Percentiles rank a stretch among this genome's conserved stretches.
These are phyloP conservation scores for Teratosphaeria pseudoeucalypti DNA, from an alignment of 2,329 filamentous ascomycete genomes.

Conservation along the genomic window DNA sequence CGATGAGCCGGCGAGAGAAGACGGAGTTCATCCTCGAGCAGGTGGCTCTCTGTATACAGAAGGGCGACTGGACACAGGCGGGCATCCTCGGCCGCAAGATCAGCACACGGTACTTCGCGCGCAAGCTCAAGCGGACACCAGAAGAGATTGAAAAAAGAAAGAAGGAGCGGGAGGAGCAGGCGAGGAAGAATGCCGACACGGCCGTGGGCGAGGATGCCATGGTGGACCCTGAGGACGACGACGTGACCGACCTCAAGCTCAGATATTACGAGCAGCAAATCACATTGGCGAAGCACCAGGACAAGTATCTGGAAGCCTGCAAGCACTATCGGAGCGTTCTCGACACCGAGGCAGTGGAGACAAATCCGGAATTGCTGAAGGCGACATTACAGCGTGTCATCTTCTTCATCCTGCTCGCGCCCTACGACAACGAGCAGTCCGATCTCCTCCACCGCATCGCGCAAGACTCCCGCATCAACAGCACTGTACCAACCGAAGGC, in stretches of 20 bases:
- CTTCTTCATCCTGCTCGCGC: slow-evolving; percentile 92
- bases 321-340: slow-evolving; percentile 96
- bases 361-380: slow-evolving; percentile 74
- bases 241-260: slow-evolving; percentile 93
- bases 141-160: slow-evolving; percentile 86
- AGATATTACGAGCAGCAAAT: slow-evolving; percentile 97
- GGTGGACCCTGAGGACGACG: slow-evolving; percentile 70
- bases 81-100: slow-evolving; percentile 93
- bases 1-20: slow-evolving; percentile 95
- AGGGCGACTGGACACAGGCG: slow-evolving; percentile 90
- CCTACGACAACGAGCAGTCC: slow-evolving; percentile 97
- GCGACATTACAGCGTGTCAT: slow-evolving; percentile 86
- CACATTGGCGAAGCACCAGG: slow-evolving; percentile 85
- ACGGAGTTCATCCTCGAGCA: slow-evolving; percentile 97
- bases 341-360: slow-evolving; percentile 89
- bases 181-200: slow-evolving; percentile 51
- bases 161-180: slow-evolving; percentile 76
- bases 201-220: slow-evolving; percentile 40
- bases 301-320: slow-evolving; percentile 95
- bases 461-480: slow-evolving; percentile 63
- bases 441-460: slow-evolving; percentile 91
- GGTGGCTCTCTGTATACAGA: slow-evolving; percentile 88
- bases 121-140: slow-evolving; percentile 80
- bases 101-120: slow-evolving; percentile 80
- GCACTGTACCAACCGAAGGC: slow-evolving; percentile 53